Evolutionary conservation across 305 asterid genomes (phyloP), one percentile per base, ranked within the genome.

Genomic region (Fraxinus floribunda): DNA sequence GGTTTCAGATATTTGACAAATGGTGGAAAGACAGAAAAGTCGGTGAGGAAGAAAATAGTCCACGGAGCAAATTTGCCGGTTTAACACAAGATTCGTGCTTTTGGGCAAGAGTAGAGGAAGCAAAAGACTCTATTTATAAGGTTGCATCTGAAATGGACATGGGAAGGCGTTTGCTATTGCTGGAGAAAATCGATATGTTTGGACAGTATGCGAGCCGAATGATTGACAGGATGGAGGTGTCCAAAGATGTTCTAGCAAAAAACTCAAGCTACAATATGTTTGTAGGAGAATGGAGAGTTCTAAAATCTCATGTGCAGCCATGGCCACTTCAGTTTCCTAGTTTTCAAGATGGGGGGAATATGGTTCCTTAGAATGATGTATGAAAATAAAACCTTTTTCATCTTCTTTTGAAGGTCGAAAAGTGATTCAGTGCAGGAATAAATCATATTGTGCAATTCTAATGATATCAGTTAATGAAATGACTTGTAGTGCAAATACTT

Each of bases 21-120:
- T 95, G 98, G 98, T 95, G 98, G 98, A 83, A 84, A 7, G 95
- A 91, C 29, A 78, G 91, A 34, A 86, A 87, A 80, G 86, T 83
- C 2, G 93, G 91, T 2, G 90, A 87, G 5, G 92, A 88, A 77
- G 91, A 86, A 49, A 57, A 81, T 16, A 89, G 86, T 35, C 86
- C 88, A 10, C 91, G 98, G 81, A 95, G 93, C 81, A 89, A 85
- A 82, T 93, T 90, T 7, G 98, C 98, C 0, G 78, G 93, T 76
- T 78, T 87, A 82, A 95, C 98, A 0, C 98, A 92, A 84, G 98
- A 95, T 88, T 88, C 98, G 0, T 95, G 98, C 81, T 95, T 93
- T 81, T 95, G 98, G 98, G 98, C 97, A 11, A 79, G 86, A 75
- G 97, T 93, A 2, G 98, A 95, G 86, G 98, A 92, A 66, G 97